phyloP scores from a whole-genome alignment of 805 yeast species.

The Cyberlindnera japonica region DNA sequence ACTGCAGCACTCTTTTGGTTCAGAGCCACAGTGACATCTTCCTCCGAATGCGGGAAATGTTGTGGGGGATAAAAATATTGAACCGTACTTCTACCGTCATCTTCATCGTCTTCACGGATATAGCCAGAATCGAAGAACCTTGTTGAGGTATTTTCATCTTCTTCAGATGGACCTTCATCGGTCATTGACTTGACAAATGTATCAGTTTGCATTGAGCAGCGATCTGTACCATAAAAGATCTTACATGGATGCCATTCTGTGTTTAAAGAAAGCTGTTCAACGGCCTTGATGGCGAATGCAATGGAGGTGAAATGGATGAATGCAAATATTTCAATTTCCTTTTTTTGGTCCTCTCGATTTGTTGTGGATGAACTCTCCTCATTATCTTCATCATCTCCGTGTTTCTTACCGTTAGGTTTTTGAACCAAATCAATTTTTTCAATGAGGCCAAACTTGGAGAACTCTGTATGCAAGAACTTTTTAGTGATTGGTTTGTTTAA shows the following conservation, averaged over 20 bases:
- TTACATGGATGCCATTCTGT: constrained; percentile 69
- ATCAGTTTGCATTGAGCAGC: constrained; percentile 55
- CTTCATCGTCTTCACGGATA: constrained; percentile 11
- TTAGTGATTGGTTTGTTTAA: constrained; percentile 36
- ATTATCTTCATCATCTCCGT: constrained; percentile 34
- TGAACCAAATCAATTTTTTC: constrained; percentile 58
- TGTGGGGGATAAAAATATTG: constrained; percentile 10
- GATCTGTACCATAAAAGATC: constrained; percentile 87
- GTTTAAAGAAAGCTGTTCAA: constrained; percentile 64
- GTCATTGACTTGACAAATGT: constrained; percentile 14
- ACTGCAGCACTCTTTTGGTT: constrained; percentile 16
- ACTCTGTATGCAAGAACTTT: constrained; percentile 43
- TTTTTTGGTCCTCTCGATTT: constrained; percentile 35
- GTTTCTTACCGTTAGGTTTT: constrained; percentile 1
- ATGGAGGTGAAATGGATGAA: constrained; percentile 87
- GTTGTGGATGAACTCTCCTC: constrained; percentile 40
- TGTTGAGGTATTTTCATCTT: constrained; percentile 8
- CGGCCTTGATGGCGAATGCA: constrained; percentile 80
- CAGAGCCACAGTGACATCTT: constrained; percentile 10
- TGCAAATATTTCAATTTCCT: constrained; percentile 52
- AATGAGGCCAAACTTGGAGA: constrained; percentile 52
- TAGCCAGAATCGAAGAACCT: constrained; percentile 53
- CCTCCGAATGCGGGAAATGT: constrained; percentile 9
- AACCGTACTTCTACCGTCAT: constrained; percentile 1
- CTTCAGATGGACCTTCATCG: constrained; percentile 16